phyloP scores from a whole-genome alignment of 2,329 filamentous ascomycete species.

The Microascus cirrosus region DNA sequence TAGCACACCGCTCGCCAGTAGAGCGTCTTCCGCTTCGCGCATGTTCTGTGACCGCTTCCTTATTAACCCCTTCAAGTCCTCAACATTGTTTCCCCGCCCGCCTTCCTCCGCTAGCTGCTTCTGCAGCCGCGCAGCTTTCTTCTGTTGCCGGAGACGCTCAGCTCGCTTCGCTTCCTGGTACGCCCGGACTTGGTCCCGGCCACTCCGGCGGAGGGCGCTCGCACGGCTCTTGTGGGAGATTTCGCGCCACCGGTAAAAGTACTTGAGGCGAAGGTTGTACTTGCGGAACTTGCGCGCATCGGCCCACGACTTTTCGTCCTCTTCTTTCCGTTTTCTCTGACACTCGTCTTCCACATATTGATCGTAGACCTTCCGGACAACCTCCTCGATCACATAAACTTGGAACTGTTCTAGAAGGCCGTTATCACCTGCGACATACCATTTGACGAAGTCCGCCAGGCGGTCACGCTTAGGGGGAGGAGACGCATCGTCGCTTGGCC shows the following conservation, averaged over 20 bases:
- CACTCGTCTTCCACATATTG: slow-evolving; percentile 27
- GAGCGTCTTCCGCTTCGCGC: slow-evolving; percentile 17
- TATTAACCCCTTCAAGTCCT: slow-evolving; percentile 22
- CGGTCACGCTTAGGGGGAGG: slow-evolving; percentile 3
- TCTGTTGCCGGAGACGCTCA: slow-evolving; percentile 19
- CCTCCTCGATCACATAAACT: slow-evolving; percentile 29
- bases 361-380: slow-evolving; percentile 29
- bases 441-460: slow-evolving; percentile 38
- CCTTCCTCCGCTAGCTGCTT: slow-evolving; percentile 6
- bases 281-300: slow-evolving; percentile 35
- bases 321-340: slow-evolving; percentile 30
- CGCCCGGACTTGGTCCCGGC: slow-evolving; percentile 36
- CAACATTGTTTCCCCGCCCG: slow-evolving; percentile 15
- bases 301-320: slow-evolving; percentile 32
- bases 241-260: slow-evolving; percentile 45
- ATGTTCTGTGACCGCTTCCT: slow-evolving; percentile 3
- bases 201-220: slow-evolving; percentile 36
- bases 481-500: slow-evolving; percentile 4
- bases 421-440: slow-evolving; percentile 42
- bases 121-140: slow-evolving; percentile 16
- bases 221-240: slow-evolving; percentile 35
- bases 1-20: slow-evolving; percentile 30
- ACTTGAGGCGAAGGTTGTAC: slow-evolving; percentile 40
- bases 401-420: slow-evolving; percentile 42
- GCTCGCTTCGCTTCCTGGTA: slow-evolving; percentile 29